Evolutionary conservation across 192 early-diverging fungal species (phyloP), one percentile per base, ranked within the genome.

Genomic region (Helicostylum pulchrum): DNA sequence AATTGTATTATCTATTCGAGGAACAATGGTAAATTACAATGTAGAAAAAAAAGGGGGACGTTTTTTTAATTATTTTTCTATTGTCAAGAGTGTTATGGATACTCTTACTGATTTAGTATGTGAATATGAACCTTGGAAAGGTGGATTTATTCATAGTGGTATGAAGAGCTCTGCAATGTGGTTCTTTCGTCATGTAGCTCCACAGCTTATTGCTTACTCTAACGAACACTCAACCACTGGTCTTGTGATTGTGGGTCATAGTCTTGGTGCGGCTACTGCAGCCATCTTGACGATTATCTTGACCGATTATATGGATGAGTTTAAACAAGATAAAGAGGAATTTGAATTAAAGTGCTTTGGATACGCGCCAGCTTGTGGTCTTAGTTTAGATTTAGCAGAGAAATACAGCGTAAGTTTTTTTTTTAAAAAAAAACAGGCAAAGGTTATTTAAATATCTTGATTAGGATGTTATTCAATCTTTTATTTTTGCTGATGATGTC

Each of bases 111-210:
- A 92, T 67, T 63, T 92, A 17, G 85, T 83, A 0, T 92, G 89
- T 61, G 88, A 88, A 66, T 92, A 92, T 65, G 78, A 84, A 49
- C 87, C 84, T 36, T 90, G 88, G 88, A 81, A 84, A 52, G 90
- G 89, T 48, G 90, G 90, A 0, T 72, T 89, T 12, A 86, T 90
- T 36, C 90, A 92, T 54, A 82, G 82, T 50, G 90, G 90, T 5
- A 87, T 90, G 78, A 85, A 88, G 52, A 65, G 79, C 14, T 84
- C 88, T 7, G 90, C 90, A 10, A 79, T 86, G 46, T 92, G 86
- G 85, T 80, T 92, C 53, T 83, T 88, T 72, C 62, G 72, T 43
- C 78, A 86, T 36, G 77, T 90, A 8, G 78, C 84, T 59, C 87
- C 90, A 23, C 81, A 80, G 44, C 66, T 88, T 14, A 68, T 87